A percentile compares a stretch with the other conserved stretches of the same genome.
Conservation (phyloP, 176 grass and related monocot genomes). For the Paspalum vaginatum region DNA sequence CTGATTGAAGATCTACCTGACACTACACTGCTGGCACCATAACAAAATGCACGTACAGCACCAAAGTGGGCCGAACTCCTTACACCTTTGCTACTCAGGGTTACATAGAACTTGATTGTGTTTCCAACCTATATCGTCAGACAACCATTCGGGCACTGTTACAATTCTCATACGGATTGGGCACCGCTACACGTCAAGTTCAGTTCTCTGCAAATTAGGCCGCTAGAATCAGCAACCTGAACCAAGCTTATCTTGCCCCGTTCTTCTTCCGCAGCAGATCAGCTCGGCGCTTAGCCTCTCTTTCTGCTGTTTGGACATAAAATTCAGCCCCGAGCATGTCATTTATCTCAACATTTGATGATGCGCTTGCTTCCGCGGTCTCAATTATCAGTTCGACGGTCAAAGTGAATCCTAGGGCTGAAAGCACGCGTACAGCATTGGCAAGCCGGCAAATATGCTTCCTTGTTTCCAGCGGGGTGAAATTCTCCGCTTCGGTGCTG, state of each 20-base stretch:
- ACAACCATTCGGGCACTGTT: neutral
- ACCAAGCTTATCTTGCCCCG: conserved; percentile 38
- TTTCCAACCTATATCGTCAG: neutral
- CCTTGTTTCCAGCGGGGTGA: conserved; percentile 63
- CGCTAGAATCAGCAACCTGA: neutral
- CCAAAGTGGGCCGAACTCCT: neutral
- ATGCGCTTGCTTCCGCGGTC: conserved; percentile 59
- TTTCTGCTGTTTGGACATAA: conserved; percentile 74
- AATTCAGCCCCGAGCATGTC: conserved; percentile 89
- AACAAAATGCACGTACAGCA: conserved; percentile 13
- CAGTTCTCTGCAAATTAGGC: neutral
- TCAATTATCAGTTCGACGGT: conserved; percentile 65
- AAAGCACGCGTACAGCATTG: conserved; percentile 72
- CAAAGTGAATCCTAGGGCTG: conserved; percentile 77
- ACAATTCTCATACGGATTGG: conserved; percentile 9
- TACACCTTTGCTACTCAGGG: neutral
- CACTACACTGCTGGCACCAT: neutral
- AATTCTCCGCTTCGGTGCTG: conserved; percentile 33
- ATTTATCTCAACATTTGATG: conserved; percentile 60
- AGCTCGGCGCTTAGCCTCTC: conserved; percentile 59
- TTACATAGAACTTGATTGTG: neutral
- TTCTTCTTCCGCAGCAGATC: conserved; percentile 57
- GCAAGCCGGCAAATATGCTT: conserved; percentile 79
- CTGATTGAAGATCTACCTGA: neutral
- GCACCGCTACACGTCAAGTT: neutral